Conservation (phyloP, 176 grass and related monocot species). For the Bromus sterilis region DNA sequence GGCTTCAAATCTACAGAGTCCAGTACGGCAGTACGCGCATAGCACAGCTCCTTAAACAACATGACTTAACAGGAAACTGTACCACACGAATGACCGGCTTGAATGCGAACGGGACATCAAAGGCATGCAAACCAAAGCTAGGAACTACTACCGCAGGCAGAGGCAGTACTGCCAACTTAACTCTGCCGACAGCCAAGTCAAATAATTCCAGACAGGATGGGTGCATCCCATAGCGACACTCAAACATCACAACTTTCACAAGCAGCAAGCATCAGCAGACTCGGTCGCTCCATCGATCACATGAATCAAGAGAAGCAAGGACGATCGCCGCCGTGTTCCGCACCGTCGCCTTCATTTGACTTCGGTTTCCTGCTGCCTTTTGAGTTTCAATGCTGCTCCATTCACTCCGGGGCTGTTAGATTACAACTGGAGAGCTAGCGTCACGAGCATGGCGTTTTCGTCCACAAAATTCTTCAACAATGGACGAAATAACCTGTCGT, state of each 20-base stretch:
- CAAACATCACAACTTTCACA: background rate
- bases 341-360: background rate
- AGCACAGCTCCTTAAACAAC: too few species aligned
- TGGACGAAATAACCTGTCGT: too few species aligned
- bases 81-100: background rate
- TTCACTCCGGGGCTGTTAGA: background rate
- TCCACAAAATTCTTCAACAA: too few species aligned
- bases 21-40: too few species aligned
- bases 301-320: background rate
- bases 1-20: background rate
- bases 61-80: background rate
- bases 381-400: background rate
- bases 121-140: background rate
- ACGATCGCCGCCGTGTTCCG: background rate
- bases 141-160: too few species aligned
- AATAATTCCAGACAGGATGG: background rate
- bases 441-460: too few species aligned
- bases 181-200: background rate
- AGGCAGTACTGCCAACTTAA: too few species aligned
- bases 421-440: too few species aligned
- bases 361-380: background rate
- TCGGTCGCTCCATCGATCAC: too few species aligned
- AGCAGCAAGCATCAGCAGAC: background rate
- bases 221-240: background rate
- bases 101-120: background rate